A percentile compares a stretch with the other conserved stretches of the same genome.
Conservation (phyloP, 306 rosid genomes). For the Citrullus amarus region DNA sequence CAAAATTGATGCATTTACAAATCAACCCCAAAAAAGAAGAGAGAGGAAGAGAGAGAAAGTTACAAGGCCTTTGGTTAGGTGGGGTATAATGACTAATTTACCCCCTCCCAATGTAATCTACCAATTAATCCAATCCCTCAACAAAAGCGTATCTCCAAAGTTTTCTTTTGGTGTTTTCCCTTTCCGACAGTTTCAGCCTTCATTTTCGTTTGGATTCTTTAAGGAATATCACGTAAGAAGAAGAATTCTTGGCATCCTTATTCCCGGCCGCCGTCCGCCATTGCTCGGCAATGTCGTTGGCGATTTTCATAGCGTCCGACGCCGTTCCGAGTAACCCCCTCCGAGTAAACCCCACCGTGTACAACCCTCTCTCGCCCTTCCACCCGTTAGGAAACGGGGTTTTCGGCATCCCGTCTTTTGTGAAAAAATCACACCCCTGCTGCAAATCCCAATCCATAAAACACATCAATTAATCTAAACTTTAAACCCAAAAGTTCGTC, state of each 20-base stretch:
- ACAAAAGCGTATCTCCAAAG: not conserved
- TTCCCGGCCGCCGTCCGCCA: constrained; percentile 25
- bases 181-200: not conserved
- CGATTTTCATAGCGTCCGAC: constrained; percentile 51
- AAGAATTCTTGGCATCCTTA: not conserved
- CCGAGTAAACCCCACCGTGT: constrained; percentile 73
- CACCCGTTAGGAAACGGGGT: constrained; percentile 77
- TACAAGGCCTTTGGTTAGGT: not conserved
- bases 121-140: not conserved
- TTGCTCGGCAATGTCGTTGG: constrained; percentile 42
- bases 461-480: not conserved
- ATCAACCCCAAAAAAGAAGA: constrained; percentile 24
- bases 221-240: constrained; percentile 33
- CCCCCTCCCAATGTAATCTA: constrained; percentile 2
- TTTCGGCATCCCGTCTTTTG: constrained; percentile 73
- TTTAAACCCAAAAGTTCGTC: not conserved
- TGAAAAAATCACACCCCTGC: constrained; percentile 59
- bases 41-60: not conserved
- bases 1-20: constrained; percentile 37
- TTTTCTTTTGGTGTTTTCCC: not conserved
- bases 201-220: constrained; percentile 15
- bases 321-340: constrained; percentile 80
- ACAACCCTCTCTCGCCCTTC: constrained; percentile 77
- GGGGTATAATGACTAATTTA: not conserved
- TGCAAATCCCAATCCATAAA: not conserved